phyloP scores from a whole-genome alignment of 768 basidiomycete genomes.

The Leccinum disarticulatum region DNA sequence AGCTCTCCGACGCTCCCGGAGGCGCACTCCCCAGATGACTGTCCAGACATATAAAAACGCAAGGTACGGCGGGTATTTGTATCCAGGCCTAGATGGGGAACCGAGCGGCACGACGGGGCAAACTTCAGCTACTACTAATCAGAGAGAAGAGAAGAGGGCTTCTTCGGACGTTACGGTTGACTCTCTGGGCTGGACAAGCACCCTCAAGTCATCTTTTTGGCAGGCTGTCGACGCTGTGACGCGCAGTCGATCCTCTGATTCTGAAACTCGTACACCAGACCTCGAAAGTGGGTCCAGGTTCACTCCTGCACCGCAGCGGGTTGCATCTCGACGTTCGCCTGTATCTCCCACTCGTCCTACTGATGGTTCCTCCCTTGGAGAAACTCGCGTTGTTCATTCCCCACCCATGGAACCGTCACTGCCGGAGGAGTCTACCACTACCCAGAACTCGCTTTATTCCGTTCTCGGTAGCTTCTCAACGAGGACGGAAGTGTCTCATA shows the following conservation, averaged over 20 bases:
- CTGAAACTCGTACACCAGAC: neutral
- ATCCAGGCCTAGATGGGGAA: conserved; percentile 6
- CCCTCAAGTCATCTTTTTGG: conserved; percentile 44
- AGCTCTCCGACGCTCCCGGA: conserved; percentile 19
- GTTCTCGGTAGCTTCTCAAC: neutral
- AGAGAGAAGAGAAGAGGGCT: neutral
- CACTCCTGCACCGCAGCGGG: conserved; percentile 23
- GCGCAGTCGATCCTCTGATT: conserved; percentile 35
- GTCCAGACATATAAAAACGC: conserved; percentile 9
- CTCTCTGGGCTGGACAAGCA: conserved; percentile 40
- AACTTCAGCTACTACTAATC: neutral
- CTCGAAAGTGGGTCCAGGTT: conserved; percentile 16
- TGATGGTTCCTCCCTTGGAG: neutral
- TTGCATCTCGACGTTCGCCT: conserved; percentile 13
- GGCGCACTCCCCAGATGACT: conserved; percentile 6
- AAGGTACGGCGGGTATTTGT: conserved; percentile 15
- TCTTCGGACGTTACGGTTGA: conserved; percentile 8
- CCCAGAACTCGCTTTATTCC: neutral
- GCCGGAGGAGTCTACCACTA: neutral
- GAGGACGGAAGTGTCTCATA: neutral
- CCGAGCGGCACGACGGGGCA: neutral
- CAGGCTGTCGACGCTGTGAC: conserved; percentile 52
- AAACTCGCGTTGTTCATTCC: neutral
- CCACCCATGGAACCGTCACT: neutral
- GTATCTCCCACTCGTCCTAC: conserved; percentile 1